Percentiles rank a stretch among this genome's conserved stretches.
Conservation (phyloP, 1,284 basidiomycete genomes). For the Entoloma clypeatum region DNA sequence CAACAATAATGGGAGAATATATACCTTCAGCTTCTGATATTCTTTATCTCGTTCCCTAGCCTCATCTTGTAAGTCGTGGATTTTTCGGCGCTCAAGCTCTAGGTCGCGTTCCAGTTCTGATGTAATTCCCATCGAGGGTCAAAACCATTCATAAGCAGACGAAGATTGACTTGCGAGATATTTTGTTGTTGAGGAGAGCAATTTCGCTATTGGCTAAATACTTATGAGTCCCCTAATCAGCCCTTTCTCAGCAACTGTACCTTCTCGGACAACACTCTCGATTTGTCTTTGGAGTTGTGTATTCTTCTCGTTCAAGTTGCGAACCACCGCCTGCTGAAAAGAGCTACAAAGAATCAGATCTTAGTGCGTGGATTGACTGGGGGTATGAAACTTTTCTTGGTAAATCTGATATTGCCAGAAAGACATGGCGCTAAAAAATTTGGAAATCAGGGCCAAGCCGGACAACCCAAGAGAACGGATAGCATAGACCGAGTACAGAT, state of each 20-base stretch:
- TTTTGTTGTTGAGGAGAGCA: conserved; percentile 62
- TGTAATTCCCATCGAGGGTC: no score
- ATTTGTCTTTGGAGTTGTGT: conserved; percentile 77
- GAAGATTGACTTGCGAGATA: conserved; percentile 42
- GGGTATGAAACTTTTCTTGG: conserved; percentile 61
- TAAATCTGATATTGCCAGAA: conserved; percentile 88
- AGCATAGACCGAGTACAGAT: conserved; percentile 68
- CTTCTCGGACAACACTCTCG: conserved; percentile 77
- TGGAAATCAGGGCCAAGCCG: neutral
- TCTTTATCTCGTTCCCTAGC: conserved; percentile 77
- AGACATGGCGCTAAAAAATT: conserved; percentile 58
- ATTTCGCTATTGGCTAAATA: conserved; percentile 71
- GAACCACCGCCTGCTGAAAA: conserved; percentile 76
- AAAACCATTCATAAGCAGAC: neutral
- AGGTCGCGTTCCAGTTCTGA: conserved; percentile 74
- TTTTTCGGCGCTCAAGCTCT: conserved; percentile 71
- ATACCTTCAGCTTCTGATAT: conserved; percentile 79
- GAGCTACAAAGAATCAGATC: conserved; percentile 42
- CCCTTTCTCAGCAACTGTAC: conserved; percentile 38
- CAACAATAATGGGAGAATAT: conserved; percentile 4
- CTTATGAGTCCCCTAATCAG: no score
- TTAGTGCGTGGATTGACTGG: neutral
- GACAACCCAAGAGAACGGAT: conserved; percentile 5
- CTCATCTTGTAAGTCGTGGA: conserved; percentile 67
- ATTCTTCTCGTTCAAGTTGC: conserved; percentile 76